These are phyloP conservation scores for Neoboletus brunneissimus DNA, from an alignment of 768 basidiomycete genomes.

Conservation along the genomic window DNA sequence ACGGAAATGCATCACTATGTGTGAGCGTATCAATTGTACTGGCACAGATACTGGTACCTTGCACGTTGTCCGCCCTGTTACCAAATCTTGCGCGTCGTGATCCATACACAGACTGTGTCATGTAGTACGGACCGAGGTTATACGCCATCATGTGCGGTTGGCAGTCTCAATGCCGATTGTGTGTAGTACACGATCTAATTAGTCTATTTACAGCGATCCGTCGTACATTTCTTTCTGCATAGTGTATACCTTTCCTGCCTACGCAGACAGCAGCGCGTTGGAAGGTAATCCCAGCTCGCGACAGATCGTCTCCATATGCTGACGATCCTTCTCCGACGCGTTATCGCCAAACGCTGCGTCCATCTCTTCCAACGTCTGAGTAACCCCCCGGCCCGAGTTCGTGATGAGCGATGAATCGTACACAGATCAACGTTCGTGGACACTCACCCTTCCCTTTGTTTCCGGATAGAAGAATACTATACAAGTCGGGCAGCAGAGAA, in stretches of 20 bases:
- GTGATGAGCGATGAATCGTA: not conserved
- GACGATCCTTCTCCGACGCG: conserved; percentile 24
- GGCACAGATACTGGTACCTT: too few relatives aligned
- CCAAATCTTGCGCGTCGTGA: not conserved
- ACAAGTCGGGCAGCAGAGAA: too few relatives aligned
- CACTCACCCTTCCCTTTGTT: conserved; percentile 33
- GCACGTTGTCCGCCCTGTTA: too few relatives aligned
- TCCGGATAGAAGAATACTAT: conserved; percentile 30
- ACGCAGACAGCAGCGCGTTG: conserved; percentile 22
- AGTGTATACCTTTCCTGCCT: not conserved
- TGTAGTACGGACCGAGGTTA: too few relatives aligned
- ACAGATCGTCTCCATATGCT: conserved; percentile 29
- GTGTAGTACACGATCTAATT: not conserved
- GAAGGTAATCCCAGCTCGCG: conserved; percentile 28
- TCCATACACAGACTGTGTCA: not conserved
- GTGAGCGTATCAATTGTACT: too few relatives aligned
- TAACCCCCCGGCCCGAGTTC: not conserved
- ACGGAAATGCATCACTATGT: too few relatives aligned
- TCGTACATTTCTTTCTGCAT: too few relatives aligned
- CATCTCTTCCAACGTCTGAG: conserved; percentile 36
- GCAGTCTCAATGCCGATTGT: not conserved
- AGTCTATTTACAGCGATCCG: not conserved
- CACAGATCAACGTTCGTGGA: not conserved
- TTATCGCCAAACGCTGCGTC: conserved; percentile 32
- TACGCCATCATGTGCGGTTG: not conserved